Percentiles rank a stretch among this genome's conserved stretches.
Evolutionary conservation across 2,329 filamentous ascomycete species (phyloP).

Genomic region (Pyrenochaeta sp.): DNA sequence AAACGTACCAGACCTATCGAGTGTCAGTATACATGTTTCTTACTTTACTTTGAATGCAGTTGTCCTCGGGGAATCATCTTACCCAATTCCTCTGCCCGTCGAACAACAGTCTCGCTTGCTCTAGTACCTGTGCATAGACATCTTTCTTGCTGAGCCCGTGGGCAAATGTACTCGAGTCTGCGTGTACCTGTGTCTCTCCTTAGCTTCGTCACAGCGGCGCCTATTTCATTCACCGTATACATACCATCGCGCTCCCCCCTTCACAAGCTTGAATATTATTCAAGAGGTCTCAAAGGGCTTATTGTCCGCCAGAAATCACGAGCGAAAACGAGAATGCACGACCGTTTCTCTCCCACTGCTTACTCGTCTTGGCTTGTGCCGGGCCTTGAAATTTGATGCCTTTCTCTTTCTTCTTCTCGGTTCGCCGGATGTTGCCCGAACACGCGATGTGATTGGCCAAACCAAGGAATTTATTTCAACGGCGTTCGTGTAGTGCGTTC

Average conservation of each 20-base stretch:
- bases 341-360: no score
- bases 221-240: not conserved
- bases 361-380: no score
- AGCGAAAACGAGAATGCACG: no score
- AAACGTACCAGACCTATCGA: slow-evolving; percentile 11
- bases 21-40: not conserved
- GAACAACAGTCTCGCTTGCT: slow-evolving; percentile 73
- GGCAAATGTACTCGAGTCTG: slow-evolving; percentile 78
- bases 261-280: not conserved
- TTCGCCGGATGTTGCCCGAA: no score
- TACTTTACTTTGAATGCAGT: not conserved
- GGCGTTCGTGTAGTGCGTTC: no score
- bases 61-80: no score
- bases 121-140: slow-evolving; percentile 76
- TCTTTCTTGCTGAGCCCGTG: slow-evolving; percentile 72
- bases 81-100: slow-evolving; percentile 83
- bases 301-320: no score
- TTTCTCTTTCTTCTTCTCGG: no score
- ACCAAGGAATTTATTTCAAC: not conserved
- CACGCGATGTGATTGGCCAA: not conserved
- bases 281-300: no score
- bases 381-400: no score
- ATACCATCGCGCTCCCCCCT: slow-evolving; percentile 2
- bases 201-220: no score
- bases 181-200: slow-evolving; percentile 65